Conservation (phyloP, 768 basidiomycete genomes). For the Suillus lakei region DNA sequence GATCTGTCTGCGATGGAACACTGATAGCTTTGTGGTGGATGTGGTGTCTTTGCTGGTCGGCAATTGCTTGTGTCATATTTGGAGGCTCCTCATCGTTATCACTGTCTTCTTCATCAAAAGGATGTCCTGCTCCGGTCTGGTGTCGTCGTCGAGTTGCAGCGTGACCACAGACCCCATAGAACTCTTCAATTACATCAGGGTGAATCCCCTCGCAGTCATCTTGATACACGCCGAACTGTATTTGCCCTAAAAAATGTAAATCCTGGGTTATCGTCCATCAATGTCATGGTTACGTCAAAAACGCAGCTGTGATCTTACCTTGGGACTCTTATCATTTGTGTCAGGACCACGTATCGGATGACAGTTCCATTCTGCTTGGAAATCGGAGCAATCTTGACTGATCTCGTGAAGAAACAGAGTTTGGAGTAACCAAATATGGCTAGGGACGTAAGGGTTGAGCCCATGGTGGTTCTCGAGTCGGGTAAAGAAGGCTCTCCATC, state of each 20-base stretch:
- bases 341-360: constrained; percentile 11
- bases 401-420: constrained; percentile 8
- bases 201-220: constrained; percentile 21
- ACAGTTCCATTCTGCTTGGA: constrained; percentile 5
- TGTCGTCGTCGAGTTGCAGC: background rate
- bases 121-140: constrained; percentile 13
- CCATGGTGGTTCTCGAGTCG: constrained; percentile 25
- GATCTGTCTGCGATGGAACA: constrained; percentile 8
- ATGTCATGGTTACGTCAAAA: too few species aligned
- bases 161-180: constrained; percentile 17
- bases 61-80: constrained; percentile 8
- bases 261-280: too few species aligned
- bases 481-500: constrained; percentile 34
- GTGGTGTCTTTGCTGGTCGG: constrained; percentile 7
- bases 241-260: constrained; percentile 18
- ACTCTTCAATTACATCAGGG: constrained; percentile 19
- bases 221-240: constrained; percentile 10
- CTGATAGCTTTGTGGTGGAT: constrained; percentile 4
- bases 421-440: constrained; percentile 16
- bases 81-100: background rate
- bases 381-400: constrained; percentile 5
- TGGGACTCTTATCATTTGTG: constrained; percentile 17
- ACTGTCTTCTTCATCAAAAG: constrained; percentile 7
- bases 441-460: constrained; percentile 22
- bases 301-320: constrained; percentile 1